Evolutionary conservation across 495 filamentous ascomycete genomes (phyloP).

Genomic region (Bacidia rubella): DNA sequence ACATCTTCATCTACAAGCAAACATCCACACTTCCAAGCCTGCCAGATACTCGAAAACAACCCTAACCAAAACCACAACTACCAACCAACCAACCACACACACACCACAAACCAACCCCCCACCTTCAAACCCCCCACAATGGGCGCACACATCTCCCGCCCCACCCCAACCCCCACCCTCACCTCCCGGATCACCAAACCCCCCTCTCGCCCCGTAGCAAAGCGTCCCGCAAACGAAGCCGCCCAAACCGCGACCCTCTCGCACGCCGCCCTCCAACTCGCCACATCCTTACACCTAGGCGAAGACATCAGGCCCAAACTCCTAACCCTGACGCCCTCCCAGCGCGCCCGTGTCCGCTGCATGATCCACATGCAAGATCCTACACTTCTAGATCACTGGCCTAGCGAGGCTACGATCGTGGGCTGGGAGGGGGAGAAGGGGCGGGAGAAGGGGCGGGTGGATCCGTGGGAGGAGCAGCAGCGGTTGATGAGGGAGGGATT

Average conservation of each 20-base stretch:
- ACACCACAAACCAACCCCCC: background rate
- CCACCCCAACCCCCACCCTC: background rate
- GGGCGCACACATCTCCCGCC: background rate
- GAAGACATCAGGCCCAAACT: background rate
- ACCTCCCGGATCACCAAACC: background rate
- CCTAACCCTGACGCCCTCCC: background rate
- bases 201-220: background rate
- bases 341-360: background rate
- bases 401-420: too few relatives aligned
- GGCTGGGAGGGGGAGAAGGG: too few relatives aligned
- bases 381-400: background rate
- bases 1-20: too few relatives aligned
- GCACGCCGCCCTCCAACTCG: background rate
- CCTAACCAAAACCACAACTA: background rate
- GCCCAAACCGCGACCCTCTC: background rate
- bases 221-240: background rate
- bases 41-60: background rate
- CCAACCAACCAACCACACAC: background rate
- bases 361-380: background rate
- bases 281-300: background rate
- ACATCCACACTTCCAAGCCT: too few relatives aligned
- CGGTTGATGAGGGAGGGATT: too few relatives aligned
- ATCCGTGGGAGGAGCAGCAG: too few relatives aligned
- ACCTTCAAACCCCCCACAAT: background rate
- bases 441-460: too few relatives aligned